Conservation (phyloP, 2,329 filamentous ascomycete species). For the Aspergillus proliferans region DNA sequence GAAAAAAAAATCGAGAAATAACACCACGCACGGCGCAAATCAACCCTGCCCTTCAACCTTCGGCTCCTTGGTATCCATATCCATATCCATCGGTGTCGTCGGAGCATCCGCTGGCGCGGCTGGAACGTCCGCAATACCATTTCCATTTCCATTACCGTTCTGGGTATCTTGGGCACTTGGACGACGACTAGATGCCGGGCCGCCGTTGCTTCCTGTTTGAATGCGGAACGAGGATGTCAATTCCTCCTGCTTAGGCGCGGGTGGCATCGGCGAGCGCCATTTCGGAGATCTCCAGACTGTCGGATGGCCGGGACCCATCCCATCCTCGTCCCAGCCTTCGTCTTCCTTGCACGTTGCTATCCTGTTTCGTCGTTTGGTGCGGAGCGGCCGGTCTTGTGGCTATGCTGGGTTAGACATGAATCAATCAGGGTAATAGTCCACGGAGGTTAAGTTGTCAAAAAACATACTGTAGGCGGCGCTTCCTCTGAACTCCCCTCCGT, state of each 20-base stretch:
- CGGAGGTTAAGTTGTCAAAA: background rate
- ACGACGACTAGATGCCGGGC: no score
- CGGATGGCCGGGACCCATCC: background rate
- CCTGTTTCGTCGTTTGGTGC: conserved; percentile 38
- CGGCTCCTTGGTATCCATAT: conserved; percentile 31
- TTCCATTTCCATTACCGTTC: background rate
- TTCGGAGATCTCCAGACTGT: background rate
- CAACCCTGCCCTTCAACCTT: conserved; percentile 25
- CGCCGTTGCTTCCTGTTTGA: conserved; percentile 22
- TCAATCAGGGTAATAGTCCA: background rate
- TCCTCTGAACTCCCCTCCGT: conserved; percentile 41
- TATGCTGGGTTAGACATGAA: conserved; percentile 12
- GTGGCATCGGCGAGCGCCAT: conserved; percentile 9
- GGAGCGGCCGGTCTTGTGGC: conserved; percentile 43
- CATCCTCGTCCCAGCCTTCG: conserved; percentile 17
- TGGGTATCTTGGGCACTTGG: background rate
- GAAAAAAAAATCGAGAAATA: background rate
- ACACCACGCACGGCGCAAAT: background rate
- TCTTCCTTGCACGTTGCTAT: conserved; percentile 20
- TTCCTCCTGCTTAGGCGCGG: conserved; percentile 32
- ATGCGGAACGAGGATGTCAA: conserved; percentile 34
- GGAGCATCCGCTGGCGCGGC: conserved; percentile 16
- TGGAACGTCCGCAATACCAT: conserved; percentile 1
- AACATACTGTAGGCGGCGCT: conserved; percentile 37
- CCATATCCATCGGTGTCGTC: conserved; percentile 34